Base-by-base conservation (phyloP, 176 grass and related monocot genomes). In the Metroxylon sagu region DNA sequence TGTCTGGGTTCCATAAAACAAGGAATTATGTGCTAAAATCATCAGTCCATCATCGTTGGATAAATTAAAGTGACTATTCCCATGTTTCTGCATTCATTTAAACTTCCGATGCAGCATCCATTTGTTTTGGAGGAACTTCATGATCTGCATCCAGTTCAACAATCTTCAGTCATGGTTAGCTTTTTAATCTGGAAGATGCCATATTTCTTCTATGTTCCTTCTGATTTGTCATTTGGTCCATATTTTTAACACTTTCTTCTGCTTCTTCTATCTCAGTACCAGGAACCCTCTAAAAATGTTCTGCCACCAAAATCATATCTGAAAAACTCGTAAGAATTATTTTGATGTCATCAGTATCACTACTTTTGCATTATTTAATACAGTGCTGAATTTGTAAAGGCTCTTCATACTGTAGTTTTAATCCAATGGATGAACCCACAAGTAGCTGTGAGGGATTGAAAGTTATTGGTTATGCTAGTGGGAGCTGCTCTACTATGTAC, bases 101-200 rank as follows among this genome's bases (percentile, higher is more conserved):
- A 80, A 65, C 29, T 65, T 70, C 74, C 67, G 14, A 72, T 77
- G 50, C 73, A 98, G 93, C 93, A 98, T 73, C 81, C 87, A 48
- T 98, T 98, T 81, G 87, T 98, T 71, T 92, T 84, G 14, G 84
- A 82, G 74, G 79, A 98, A 69, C 56, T 70, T 17, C 64, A 68
- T 3, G 57, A 83, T 43, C 29, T 49, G 5, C 81, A 82, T 57
- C 62, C 65, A 63, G 59, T 71, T 54, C 90, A 80, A 69, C 78
- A 26, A 14, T 27, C 64, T 61, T 26, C 52, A 63, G 59, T 68
- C 59, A 71, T 80, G 87, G 93, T 98, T 68, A 71, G 57, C 77
- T 8, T 39, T 61, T 68, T 58, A 8, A 35, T 35, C 31, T 35
- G 6, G 31, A 8, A 71, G 43, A 7, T 35, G 6, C 31, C 30